Percentiles rank a stretch among this genome's conserved stretches.
phyloP scores from a whole-genome alignment of 805 yeast genomes.

The Phaffomyces opuntiae region DNA sequence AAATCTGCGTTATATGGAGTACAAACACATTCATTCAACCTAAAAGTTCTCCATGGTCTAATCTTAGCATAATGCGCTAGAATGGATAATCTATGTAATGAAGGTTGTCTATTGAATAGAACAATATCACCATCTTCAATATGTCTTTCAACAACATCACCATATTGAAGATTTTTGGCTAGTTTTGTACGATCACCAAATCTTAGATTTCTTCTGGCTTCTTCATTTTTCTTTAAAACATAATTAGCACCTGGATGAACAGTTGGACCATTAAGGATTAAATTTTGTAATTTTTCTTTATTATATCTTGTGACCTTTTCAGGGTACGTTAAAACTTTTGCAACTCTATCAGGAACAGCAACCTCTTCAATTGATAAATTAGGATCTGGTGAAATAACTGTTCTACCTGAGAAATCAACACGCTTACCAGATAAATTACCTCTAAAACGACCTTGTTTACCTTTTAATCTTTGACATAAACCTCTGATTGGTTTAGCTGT shows the following conservation, averaged over 20 bases:
- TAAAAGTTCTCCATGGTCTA: constrained; percentile 96
- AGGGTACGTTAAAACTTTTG: constrained; percentile 92
- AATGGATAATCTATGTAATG: constrained; percentile 89
- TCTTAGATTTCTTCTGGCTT: constrained; percentile 78
- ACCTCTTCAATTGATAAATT: constrained; percentile 92
- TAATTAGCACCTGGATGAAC: constrained; percentile 97
- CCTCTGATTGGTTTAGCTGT: constrained; percentile 80
- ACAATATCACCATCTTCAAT: constrained; percentile 96
- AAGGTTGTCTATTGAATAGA: constrained; percentile 94
- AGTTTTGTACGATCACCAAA: constrained; percentile 79
- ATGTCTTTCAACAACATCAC: constrained; percentile 95
- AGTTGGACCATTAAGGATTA: constrained; percentile 80
- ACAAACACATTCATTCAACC: constrained; percentile 97
- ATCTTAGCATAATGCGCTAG: constrained; percentile 93
- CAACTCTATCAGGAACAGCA: constrained; percentile 96
- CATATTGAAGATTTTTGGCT: constrained; percentile 70
- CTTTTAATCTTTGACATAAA: constrained; percentile 93
- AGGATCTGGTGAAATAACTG: constrained; percentile 98
- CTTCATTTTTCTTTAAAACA: constrained; percentile 73
- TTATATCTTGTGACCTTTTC: constrained; percentile 91
- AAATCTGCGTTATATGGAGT: constrained; percentile 99
- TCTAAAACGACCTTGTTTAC: constrained; percentile 98
- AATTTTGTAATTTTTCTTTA: constrained; percentile 61
- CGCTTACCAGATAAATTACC: constrained; percentile 98
- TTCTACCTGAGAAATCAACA: constrained; percentile 96